Evolutionary conservation across 129 eudicot species (phyloP).

Genomic region (sunflower (Helianthus annuus)): DNA sequence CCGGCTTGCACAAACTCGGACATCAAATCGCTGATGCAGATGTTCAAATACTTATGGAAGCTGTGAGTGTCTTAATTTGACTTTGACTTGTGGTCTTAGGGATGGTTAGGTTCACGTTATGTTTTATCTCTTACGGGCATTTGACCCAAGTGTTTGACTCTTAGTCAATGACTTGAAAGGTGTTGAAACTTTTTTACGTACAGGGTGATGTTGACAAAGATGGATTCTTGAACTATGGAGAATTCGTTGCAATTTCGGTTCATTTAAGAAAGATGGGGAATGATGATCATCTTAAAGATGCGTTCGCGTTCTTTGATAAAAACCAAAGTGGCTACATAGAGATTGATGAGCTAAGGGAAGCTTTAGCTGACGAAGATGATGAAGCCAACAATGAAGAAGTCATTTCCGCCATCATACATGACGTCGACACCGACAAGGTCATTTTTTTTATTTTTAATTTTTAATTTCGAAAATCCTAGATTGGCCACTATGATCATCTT

Average conservation of each 20-base stretch:
- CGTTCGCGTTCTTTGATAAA: conserved; percentile 84
- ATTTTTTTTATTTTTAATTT: neutral
- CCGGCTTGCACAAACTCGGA: conserved; percentile 73
- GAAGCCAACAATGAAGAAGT: conserved; percentile 80
- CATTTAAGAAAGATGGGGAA: conserved; percentile 87
- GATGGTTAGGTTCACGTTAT: neutral
- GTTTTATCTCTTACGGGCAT: neutral
- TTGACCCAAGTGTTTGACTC: neutral
- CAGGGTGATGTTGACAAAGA: conserved; percentile 97
- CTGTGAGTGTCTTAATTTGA: conserved; percentile 46
- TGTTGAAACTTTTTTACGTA: conserved; percentile 8
- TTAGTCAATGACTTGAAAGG: conserved; percentile 6
- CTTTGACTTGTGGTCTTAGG: too few species aligned
- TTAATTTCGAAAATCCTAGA: neutral
- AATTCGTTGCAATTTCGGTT: conserved; percentile 85
- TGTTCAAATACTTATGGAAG: conserved; percentile 82
- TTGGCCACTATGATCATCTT: neutral
- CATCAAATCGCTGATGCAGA: conserved; percentile 77
- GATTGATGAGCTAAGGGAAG: conserved; percentile 82
- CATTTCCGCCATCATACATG: conserved; percentile 81
- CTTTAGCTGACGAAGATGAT: conserved; percentile 78
- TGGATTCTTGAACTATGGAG: conserved; percentile 76
- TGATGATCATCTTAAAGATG: conserved; percentile 81
- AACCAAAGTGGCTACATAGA: conserved; percentile 82
- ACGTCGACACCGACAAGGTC: conserved; percentile 97